phyloP scores from a whole-genome alignment of 2,329 filamentous ascomycete genomes.

The Diaporthe ilicicola region DNA sequence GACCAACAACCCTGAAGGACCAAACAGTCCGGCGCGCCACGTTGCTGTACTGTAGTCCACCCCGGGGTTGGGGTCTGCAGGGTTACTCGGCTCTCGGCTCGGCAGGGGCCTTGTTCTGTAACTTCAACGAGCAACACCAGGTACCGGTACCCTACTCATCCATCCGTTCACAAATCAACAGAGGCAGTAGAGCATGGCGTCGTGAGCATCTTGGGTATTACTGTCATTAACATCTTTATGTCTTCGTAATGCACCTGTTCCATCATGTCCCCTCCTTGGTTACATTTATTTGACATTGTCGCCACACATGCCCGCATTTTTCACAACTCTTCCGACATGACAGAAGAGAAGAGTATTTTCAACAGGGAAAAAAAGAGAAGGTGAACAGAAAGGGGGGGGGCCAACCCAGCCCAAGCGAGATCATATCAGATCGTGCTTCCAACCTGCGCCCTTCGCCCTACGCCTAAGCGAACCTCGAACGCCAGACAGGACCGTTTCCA shows the following conservation, averaged over 20 bases:
- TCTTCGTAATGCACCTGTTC: background rate
- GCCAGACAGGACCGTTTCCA: conserved; percentile 19
- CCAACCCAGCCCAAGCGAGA: background rate
- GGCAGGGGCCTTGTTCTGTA: background rate
- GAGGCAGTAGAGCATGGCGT: background rate
- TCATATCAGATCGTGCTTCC: conserved; percentile 7
- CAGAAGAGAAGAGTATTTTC: background rate
- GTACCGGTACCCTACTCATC: background rate
- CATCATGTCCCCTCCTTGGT: conserved; percentile 2
- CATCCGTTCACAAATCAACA: background rate
- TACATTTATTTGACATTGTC: conserved; percentile 6
- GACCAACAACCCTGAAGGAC: background rate
- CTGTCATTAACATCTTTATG: conserved; percentile 12
- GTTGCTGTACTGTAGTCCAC: background rate
- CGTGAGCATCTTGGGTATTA: background rate
- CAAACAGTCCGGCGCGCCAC: background rate
- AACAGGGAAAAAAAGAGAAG: background rate
- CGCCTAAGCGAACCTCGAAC: conserved; percentile 6
- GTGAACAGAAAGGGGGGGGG: no score
- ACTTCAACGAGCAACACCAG: background rate
- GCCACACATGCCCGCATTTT: background rate
- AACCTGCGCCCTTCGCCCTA: background rate
- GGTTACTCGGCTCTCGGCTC: conserved; percentile 17
- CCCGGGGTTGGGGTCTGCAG: background rate
- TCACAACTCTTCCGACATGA: background rate